Percentiles rank a stretch among this genome's conserved stretches.
Evolutionary conservation across 108 stramenopile genomes (phyloP).

Genomic region (Aureococcus anophagefferens): DNA sequence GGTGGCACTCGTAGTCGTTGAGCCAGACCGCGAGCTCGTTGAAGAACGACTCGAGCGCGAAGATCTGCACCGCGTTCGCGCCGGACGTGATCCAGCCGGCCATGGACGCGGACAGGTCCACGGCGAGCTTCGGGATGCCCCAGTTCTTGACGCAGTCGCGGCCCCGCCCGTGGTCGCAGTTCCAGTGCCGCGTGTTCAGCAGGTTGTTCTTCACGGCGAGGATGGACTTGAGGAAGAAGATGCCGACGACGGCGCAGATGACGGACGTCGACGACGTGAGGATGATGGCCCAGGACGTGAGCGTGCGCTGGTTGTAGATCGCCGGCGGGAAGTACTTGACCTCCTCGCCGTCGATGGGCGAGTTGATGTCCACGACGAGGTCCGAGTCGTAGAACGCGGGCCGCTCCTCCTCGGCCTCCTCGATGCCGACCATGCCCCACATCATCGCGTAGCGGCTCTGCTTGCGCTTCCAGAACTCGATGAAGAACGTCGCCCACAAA

Average conservation of each 20-base stretch:
- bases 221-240: neutral
- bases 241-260: neutral
- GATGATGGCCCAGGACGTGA: neutral
- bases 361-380: conserved; percentile 5
- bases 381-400: conserved; percentile 24
- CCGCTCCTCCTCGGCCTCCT: conserved; percentile 30
- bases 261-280: neutral
- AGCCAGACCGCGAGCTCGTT: conserved; percentile 14
- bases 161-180: neutral
- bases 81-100: conserved; percentile 16
- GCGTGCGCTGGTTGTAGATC: neutral
- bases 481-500: conserved; percentile 32
- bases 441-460: conserved; percentile 28
- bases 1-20: conserved; percentile 28
- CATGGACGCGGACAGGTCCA: neutral
- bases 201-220: neutral
- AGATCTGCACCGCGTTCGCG: conserved; percentile 31
- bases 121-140: neutral
- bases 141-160: neutral
- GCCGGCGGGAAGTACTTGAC: conserved; percentile 9
- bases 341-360: conserved; percentile 8
- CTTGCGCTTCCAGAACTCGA: conserved; percentile 37
- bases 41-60: conserved; percentile 22
- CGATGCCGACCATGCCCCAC: conserved; percentile 35
- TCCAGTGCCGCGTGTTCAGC: neutral